phyloP scores from a whole-genome alignment of 2,329 filamentous ascomycete genomes.

The Dryadomyces quercivorus region DNA sequence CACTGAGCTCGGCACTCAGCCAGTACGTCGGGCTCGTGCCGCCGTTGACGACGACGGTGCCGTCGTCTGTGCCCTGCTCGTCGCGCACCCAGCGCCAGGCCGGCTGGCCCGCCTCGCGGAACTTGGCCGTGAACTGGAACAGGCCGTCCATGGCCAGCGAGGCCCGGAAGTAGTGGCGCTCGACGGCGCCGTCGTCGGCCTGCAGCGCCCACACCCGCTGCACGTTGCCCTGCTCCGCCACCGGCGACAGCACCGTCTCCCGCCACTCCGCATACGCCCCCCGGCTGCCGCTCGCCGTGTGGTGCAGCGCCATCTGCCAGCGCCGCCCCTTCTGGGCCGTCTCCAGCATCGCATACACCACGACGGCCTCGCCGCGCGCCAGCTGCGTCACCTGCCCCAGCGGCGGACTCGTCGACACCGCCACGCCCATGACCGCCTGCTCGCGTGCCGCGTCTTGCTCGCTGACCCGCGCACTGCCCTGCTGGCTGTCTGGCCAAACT shows the following conservation, averaged over 20 bases:
- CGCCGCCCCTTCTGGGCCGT: constrained; percentile 36
- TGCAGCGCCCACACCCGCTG: constrained; percentile 30
- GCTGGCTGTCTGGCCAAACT: not conserved
- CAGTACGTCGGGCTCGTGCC: constrained; percentile 13
- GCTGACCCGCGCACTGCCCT: not conserved
- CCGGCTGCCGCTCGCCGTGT: constrained; percentile 23
- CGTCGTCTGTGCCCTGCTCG: constrained; percentile 50
- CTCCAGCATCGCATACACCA: constrained; percentile 60
- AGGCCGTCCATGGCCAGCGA: constrained; percentile 33
- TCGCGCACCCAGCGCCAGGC: constrained; percentile 61
- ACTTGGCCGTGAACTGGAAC: constrained; percentile 60
- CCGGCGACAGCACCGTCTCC: constrained; percentile 32
- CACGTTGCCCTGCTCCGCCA: constrained; percentile 10
- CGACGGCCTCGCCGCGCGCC: constrained; percentile 27
- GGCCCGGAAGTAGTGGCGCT: constrained; percentile 41
- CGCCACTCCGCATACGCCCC: constrained; percentile 22
- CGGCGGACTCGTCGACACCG: constrained; percentile 45
- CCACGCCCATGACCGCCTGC: constrained; percentile 2
- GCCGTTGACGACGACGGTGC: constrained; percentile 42
- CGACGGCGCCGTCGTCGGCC: constrained; percentile 18
- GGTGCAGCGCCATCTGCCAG: constrained; percentile 73
- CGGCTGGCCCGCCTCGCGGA: constrained; percentile 52
- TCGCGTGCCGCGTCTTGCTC: not conserved
- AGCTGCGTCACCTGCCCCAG: constrained; percentile 62
- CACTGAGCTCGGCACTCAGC: not conserved